Percentiles rank a stretch among this genome's conserved stretches.
These are phyloP conservation scores for Paramecium tetraurelia DNA, from an alignment of 73 alveolate genomes.

Conservation along the genomic window DNA sequence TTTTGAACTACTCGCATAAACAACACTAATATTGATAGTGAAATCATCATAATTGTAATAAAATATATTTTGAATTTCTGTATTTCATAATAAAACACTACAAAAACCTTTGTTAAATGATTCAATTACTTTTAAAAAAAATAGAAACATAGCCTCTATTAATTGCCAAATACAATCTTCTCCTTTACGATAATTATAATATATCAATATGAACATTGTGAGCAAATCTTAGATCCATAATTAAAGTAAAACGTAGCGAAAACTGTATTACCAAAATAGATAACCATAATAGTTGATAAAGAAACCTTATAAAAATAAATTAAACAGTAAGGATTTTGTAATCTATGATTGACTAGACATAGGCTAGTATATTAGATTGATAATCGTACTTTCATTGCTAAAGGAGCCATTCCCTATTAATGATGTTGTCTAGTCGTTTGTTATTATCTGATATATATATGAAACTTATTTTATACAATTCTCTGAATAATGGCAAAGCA, in stretches of 20 bases:
- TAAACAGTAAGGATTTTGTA: background rate
- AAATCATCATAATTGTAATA: slow-evolving; percentile 27
- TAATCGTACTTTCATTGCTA: background rate
- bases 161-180: slow-evolving; percentile 45
- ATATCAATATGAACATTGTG: slow-evolving; percentile 14
- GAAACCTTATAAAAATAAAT: background rate
- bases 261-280: slow-evolving; percentile 37
- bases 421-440: background rate
- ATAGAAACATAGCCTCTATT: slow-evolving; percentile 45
- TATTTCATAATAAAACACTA: slow-evolving; percentile 44
- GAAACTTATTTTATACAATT: background rate
- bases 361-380: background rate
- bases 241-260: slow-evolving; percentile 39
- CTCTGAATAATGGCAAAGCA: slow-evolving; percentile 25
- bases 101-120: background rate
- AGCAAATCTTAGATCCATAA: slow-evolving; percentile 43
- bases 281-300: slow-evolving; percentile 4
- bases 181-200: slow-evolving; percentile 39
- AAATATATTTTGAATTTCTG: slow-evolving; percentile 18
- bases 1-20: background rate
- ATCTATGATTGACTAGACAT: background rate
- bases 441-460: background rate
- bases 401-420: background rate
- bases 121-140: background rate
- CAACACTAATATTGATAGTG: background rate